Conservation (phyloP, 140 eudicot species). For the Erigeron philadelphicus region DNA sequence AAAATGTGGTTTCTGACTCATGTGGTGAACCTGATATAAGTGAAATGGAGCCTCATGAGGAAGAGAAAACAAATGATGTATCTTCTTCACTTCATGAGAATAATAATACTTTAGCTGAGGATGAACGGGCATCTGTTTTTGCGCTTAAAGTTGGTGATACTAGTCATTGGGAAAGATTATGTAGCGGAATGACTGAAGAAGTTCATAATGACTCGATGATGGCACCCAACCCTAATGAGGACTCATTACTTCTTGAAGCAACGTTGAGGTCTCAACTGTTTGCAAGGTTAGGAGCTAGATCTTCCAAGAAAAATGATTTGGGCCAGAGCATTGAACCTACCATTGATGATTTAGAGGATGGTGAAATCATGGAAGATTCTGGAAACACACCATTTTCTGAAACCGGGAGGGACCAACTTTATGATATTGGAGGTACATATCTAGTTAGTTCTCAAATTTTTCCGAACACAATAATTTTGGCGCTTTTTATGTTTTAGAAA, state of each 20-base stretch:
- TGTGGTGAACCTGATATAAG: conserved; percentile 48
- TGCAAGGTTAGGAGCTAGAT: conserved; percentile 44
- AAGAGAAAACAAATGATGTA: conserved; percentile 32
- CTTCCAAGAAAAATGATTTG: conserved; percentile 27
- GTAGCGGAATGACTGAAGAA: conserved; percentile 30
- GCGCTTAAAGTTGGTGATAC: conserved; percentile 33
- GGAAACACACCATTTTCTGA: conserved; percentile 23
- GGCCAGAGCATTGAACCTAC: conserved; percentile 27
- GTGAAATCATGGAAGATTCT: conserved; percentile 30
- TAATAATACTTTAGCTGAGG: conserved; percentile 35
- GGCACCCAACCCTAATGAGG: conserved; percentile 41
- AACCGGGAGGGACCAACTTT: conserved; percentile 30
- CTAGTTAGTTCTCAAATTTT: not conserved
- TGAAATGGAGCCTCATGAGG: conserved; percentile 45
- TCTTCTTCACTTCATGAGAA: conserved; percentile 32
- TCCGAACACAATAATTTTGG: not conserved
- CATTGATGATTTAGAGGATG: conserved; percentile 32
- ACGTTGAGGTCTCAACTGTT: conserved; percentile 71
- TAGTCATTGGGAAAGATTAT: conserved; percentile 29
- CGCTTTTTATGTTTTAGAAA: conserved; percentile 2
- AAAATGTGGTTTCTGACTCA: conserved; percentile 36
- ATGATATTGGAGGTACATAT: conserved; percentile 41
- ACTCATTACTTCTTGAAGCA: conserved; percentile 77
- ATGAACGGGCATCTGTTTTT: conserved; percentile 37
- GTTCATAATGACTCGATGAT: conserved; percentile 22